Conservation (phyloP, 805 yeast genomes). For the Nakazawaea ambrosiae region DNA sequence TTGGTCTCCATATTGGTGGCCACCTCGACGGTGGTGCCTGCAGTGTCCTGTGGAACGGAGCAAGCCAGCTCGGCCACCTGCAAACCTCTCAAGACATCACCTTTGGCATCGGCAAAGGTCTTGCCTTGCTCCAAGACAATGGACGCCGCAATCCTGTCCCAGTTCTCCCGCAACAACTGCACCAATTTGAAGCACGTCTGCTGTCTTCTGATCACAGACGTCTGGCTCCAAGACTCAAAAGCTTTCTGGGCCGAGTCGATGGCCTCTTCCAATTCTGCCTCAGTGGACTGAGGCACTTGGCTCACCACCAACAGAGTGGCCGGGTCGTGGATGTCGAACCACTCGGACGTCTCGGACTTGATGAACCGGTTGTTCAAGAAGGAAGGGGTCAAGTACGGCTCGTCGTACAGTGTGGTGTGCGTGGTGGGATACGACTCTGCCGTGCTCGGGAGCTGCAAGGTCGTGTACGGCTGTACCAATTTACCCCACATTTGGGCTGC, state of each 20-base stretch:
- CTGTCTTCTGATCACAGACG: conserved; percentile 42
- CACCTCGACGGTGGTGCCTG: conserved; percentile 60
- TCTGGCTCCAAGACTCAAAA: conserved; percentile 50
- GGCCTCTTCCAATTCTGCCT: conserved; percentile 56
- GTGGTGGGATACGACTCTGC: conserved; percentile 31
- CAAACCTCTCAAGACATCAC: conserved; percentile 68
- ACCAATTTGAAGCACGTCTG: conserved; percentile 67
- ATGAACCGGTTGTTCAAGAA: conserved; percentile 44
- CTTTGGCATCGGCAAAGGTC: conserved; percentile 67
- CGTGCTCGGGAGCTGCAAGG: conserved; percentile 23
- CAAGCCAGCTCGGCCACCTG: conserved; percentile 78
- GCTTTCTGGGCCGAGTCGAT: conserved; percentile 58
- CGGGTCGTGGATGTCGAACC: conserved; percentile 73
- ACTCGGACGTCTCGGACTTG: conserved; percentile 40
- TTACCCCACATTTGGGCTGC: too few relatives aligned
- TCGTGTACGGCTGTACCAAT: too few relatives aligned
- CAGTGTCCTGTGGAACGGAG: conserved; percentile 54
- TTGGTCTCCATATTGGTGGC: conserved; percentile 71
- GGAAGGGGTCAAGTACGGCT: conserved; percentile 44
- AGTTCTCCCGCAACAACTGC: conserved; percentile 52
- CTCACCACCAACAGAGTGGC: conserved; percentile 64
- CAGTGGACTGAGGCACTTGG: conserved; percentile 67
- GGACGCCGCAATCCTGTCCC: conserved; percentile 60
- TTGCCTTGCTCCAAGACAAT: conserved; percentile 73
- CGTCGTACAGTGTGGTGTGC: conserved; percentile 28